Percentiles rank a stretch among this genome's conserved stretches.
Evolutionary conservation across 352 stramenopile genomes (phyloP).

Genomic region (Achlya hypogyna): DNA sequence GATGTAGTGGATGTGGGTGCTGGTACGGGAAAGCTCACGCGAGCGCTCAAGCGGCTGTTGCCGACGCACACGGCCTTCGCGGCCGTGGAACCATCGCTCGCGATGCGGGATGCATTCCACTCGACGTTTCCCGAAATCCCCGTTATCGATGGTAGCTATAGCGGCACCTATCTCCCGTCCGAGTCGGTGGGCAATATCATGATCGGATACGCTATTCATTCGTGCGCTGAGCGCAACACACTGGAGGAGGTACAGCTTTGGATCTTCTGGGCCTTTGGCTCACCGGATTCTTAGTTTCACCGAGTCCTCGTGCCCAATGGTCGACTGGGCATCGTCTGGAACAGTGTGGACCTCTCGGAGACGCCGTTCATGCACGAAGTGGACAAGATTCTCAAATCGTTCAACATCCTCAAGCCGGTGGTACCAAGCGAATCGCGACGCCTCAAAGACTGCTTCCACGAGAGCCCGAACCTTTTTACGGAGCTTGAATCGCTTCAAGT

Average conservation of each 20-base stretch:
- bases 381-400: conserved; percentile 14
- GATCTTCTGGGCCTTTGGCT: neutral
- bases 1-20: conserved; percentile 15
- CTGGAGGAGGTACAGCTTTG: conserved; percentile 17
- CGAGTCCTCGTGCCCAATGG: conserved; percentile 19
- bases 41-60: conserved; percentile 13
- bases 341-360: conserved; percentile 6
- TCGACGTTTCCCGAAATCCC: neutral
- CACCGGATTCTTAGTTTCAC: conserved; percentile 7
- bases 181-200: conserved; percentile 18
- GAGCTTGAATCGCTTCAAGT: neutral
- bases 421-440: neutral
- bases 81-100: neutral
- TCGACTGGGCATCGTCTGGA: conserved; percentile 9
- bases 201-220: conserved; percentile 14
- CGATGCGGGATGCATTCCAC: neutral
- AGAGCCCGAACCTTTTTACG: conserved; percentile 2
- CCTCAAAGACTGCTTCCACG: conserved; percentile 10
- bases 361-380: conserved; percentile 19
- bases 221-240: neutral
- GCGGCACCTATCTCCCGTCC: neutral
- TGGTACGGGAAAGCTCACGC: conserved; percentile 13
- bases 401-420: conserved; percentile 7
- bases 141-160: conserved; percentile 2
- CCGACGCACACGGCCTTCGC: conserved; percentile 8